Conservation (phyloP, 2,329 filamentous ascomycete genomes). For the Graphium sp. region DNA sequence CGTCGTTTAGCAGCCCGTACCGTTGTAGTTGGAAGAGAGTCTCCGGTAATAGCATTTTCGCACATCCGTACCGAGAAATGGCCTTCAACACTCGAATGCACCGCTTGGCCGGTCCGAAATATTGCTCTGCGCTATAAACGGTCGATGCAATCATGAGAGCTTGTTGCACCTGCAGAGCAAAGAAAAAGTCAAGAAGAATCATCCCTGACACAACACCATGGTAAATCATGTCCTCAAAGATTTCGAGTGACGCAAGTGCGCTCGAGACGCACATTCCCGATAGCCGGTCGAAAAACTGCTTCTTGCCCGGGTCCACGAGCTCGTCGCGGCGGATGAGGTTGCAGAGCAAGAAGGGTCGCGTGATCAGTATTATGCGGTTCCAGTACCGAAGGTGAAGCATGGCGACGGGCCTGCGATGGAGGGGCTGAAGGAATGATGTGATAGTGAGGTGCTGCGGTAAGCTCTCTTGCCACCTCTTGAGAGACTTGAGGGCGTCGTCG, state of each 20-base stretch:
- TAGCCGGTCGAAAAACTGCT: background rate
- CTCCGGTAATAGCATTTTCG: background rate
- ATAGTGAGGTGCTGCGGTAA: background rate
- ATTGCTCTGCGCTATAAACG: background rate
- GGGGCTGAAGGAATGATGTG: background rate
- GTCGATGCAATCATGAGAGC: background rate
- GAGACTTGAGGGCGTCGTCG: background rate
- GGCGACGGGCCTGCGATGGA: background rate
- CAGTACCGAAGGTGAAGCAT: slow-evolving; percentile 8
- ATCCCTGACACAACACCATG: background rate
- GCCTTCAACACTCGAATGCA: background rate
- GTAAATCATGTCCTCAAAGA: slow-evolving; percentile 1
- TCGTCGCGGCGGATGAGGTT: background rate
- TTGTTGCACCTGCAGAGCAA: background rate
- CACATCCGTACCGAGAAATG: background rate
- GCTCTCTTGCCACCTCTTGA: background rate
- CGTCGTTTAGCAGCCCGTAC: background rate
- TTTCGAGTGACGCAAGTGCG: background rate
- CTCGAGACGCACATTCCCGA: background rate
- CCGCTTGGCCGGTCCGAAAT: background rate
- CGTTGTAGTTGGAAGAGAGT: background rate
- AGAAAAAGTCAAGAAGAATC: slow-evolving; percentile 1
- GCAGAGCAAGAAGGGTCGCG: slow-evolving; percentile 12
- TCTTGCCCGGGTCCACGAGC: background rate
- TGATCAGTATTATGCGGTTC: slow-evolving; percentile 9